Evolutionary conservation across 257 asterid genomes (phyloP).

Genomic region (Solanum raphanifolium): DNA sequence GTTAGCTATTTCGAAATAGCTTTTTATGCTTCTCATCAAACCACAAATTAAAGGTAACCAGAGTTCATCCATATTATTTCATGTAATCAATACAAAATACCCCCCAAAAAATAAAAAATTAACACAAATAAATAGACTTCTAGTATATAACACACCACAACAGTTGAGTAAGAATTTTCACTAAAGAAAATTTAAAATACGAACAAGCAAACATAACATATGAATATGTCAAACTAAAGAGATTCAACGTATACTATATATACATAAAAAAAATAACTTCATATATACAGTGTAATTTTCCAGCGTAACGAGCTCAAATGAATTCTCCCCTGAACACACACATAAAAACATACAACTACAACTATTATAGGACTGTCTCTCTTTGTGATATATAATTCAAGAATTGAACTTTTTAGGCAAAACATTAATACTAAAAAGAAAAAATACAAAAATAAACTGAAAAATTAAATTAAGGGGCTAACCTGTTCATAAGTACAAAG

Average conservation of each 20-base stretch:
- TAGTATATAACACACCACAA: neutral
- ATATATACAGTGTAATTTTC: neutral
- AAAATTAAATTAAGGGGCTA: neutral
- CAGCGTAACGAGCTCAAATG: too few species aligned
- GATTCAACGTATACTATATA: neutral
- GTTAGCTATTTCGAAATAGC: neutral
- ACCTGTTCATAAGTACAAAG: neutral
- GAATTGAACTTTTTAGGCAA: neutral
- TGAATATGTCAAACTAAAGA: neutral
- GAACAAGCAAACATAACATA: neutral
- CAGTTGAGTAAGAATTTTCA: neutral
- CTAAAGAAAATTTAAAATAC: neutral
- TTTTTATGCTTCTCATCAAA: neutral
- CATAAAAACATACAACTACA: neutral
- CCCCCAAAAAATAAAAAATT: neutral
- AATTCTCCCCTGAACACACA: neutral
- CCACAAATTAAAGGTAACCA: neutral
- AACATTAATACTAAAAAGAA: neutral
- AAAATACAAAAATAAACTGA: neutral
- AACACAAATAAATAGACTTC: neutral
- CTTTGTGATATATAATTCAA: neutral
- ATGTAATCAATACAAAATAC: neutral
- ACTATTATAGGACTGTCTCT: neutral
- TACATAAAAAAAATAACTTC: neutral
- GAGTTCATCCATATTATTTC: neutral